Evolutionary conservation across 73 alveolate genomes (phyloP), one percentile per base, ranked within the genome.

Genomic region (Durusdinium trenchii): DNA sequence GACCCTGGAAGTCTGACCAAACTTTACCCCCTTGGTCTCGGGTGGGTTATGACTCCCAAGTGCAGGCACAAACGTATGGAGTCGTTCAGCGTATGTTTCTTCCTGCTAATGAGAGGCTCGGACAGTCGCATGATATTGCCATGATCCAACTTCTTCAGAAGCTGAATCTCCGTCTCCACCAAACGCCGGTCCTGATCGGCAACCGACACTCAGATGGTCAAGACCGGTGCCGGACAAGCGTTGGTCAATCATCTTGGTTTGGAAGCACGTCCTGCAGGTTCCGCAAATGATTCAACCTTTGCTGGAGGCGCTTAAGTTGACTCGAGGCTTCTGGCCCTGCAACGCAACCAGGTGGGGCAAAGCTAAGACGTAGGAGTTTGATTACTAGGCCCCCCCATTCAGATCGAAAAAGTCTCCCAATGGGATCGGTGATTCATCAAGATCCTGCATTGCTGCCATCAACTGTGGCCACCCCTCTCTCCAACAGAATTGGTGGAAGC

Each of bases 151-250:
- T 61, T 60, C 73, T 87, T 87, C 52, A 87, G 67, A 18, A 87
- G 78, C 84, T 87, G 95, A 23, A 87, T 61, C 36, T 87, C 95
- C 51, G 95, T 87, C 18, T 87, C 95, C 85, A 87, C 95, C 84
- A 87, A 46, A 47, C 95, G 79, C 35, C 67, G 62, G 28, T 43
- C 95, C 79, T 60, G 43, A 43, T 12, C 5, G 50, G 84, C n/a
- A n/a, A n/a, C n/a, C n/a, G n/a, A n/a, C n/a, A n/a, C n/a, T n/a
- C n/a, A n/a, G n/a, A n/a, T n/a, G n/a, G n/a, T n/a, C n/a, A n/a
- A n/a, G 18, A 60, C 18, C 73, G 4, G 30, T 32, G 73, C 18
- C 18, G 73, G 32, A 60, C 30, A 32, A 60, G 1, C 12, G 32
- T 12, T 23, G 3, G 18, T 23, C 18, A 32, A 60, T 60, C 6